phyloP scores from a whole-genome alignment of 179 eudicot genomes.

The Vitellaria paradoxa region DNA sequence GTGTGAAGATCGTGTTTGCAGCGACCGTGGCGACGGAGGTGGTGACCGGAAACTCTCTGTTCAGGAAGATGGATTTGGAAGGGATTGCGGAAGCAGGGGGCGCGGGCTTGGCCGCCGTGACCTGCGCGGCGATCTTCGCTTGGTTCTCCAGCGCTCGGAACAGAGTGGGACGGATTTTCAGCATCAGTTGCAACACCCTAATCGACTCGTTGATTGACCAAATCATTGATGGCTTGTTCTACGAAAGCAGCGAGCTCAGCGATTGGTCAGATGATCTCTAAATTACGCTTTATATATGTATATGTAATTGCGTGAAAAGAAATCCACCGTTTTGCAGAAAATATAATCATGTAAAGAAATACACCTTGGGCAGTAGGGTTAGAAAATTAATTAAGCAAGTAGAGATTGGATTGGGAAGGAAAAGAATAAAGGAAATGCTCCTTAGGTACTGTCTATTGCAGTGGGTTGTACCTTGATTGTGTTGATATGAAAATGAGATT shows the following conservation, averaged over 20 bases:
- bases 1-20: conserved; percentile 66
- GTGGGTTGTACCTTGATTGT: no score
- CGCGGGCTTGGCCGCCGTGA: conserved; percentile 56
- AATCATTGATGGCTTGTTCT: conserved; percentile 83
- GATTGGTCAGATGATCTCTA: conserved; percentile 52
- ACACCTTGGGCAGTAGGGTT: no score
- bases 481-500: no score
- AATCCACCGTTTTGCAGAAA: no score
- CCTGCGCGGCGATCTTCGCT: conserved; percentile 71
- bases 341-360: no score
- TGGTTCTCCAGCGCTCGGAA: conserved; percentile 66
- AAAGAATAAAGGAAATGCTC: no score
- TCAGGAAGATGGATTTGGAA: conserved; percentile 74
- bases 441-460: no score
- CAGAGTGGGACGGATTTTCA: conserved; percentile 64
- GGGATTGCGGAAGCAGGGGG: conserved; percentile 65
- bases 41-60: conserved; percentile 78
- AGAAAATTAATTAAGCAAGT: no score
- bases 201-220: conserved; percentile 77
- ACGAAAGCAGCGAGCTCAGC: conserved; percentile 36
- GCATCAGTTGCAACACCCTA: conserved; percentile 63
- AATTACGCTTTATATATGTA: background rate
- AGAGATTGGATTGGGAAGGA: no score
- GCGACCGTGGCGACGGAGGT: conserved; percentile 60
- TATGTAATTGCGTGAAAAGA: no score